Percentiles rank a stretch among this genome's conserved stretches.
phyloP scores from a whole-genome alignment of 306 rosid genomes.

The Cyamopsis tetragonoloba region DNA sequence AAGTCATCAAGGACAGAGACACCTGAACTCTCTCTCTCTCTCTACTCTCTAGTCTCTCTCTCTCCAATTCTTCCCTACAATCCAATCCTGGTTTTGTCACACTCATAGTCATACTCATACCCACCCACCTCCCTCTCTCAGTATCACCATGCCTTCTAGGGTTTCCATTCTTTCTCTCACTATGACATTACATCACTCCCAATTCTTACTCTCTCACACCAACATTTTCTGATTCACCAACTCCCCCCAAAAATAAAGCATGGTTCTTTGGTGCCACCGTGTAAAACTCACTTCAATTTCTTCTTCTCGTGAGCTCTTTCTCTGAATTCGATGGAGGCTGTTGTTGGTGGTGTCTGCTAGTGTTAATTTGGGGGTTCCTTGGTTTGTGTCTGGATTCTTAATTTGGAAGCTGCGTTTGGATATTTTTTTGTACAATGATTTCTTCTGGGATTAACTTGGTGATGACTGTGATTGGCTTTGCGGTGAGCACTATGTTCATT shows the following conservation, averaged over 20 bases:
- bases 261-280: not conserved
- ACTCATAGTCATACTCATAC: not conserved
- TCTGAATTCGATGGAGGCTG: not conserved
- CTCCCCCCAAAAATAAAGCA: not conserved
- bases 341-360: not conserved
- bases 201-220: not conserved
- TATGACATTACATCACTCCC: conserved; percentile 19
- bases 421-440: conserved; percentile 44
- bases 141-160: conserved; percentile 34
- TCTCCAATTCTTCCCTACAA: not conserved
- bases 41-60: no score
- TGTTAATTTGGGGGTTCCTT: not conserved
- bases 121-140: conserved; percentile 10
- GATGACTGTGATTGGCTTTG: conserved; percentile 94
- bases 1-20: not conserved
- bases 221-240: conserved; percentile 8
- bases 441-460: conserved; percentile 83
- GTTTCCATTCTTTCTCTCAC: conserved; percentile 15
- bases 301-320: not conserved
- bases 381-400: not conserved
- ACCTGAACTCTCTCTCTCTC: not conserved
- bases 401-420: conserved; percentile 6
- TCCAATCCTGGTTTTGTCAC: not conserved
- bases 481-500: conserved; percentile 93
- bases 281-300: not conserved